phyloP scores from a whole-genome alignment of 768 basidiomycete species.

The Crucibulum laeve region DNA sequence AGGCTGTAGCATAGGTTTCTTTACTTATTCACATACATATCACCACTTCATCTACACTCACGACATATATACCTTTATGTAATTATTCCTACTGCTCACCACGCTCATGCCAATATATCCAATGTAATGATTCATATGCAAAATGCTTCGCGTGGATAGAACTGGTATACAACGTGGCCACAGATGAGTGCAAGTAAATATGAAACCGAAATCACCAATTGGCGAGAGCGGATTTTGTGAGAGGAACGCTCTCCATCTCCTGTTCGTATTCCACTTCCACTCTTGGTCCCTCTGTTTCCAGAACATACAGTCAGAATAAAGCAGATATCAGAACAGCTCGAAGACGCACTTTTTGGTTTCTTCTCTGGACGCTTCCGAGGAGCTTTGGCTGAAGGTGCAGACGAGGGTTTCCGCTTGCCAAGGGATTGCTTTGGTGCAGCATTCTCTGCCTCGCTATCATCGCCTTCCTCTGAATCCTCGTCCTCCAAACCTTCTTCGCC shows the following conservation, averaged over 20 bases:
- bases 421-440: slow-evolving; percentile 36
- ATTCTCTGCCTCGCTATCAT: slow-evolving; percentile 32
- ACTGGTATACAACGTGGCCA: neutral
- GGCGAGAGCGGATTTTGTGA: slow-evolving; percentile 46
- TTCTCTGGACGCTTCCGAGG: slow-evolving; percentile 54
- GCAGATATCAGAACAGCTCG: slow-evolving; percentile 3
- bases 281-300: slow-evolving; percentile 72
- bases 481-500: slow-evolving; percentile 37
- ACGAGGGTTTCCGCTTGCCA: slow-evolving; percentile 66
- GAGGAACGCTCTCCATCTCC: slow-evolving; percentile 70
- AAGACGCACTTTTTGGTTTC: slow-evolving; percentile 50
- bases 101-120: neutral
- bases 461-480: slow-evolving; percentile 32
- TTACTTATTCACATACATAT: neutral
- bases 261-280: slow-evolving; percentile 98
- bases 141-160: neutral
- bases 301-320: too few relatives aligned
- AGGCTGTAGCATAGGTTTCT: neutral
- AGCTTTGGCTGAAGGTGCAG: slow-evolving; percentile 33
- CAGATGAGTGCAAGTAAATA: neutral
- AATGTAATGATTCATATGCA: neutral
- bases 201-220: slow-evolving; percentile 35
- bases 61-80: neutral
- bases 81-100: neutral
- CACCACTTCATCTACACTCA: too few relatives aligned